Conservation (phyloP, 345 rosid genomes). For the Zanthoxylum bungeanum region DNA sequence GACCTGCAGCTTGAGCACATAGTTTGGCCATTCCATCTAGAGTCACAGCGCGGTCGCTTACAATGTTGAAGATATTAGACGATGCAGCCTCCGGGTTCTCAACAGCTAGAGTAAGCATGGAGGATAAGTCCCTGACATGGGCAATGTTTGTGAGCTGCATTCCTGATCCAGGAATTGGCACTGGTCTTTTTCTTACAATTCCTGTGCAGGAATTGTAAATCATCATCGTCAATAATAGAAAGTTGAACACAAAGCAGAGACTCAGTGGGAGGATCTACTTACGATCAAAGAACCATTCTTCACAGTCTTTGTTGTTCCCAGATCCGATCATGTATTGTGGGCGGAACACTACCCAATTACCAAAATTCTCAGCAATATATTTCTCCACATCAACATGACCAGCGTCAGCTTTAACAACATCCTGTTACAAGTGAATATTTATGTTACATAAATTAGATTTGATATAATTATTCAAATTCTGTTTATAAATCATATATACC, state of each 20-base stretch:
- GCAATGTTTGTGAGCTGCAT: conserved; percentile 83
- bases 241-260: background rate
- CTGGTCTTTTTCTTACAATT: conserved; percentile 79
- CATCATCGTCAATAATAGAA: background rate
- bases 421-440: conserved; percentile 41
- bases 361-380: conserved; percentile 58
- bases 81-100: conserved; percentile 67
- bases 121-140: conserved; percentile 82
- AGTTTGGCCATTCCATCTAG: conserved; percentile 93
- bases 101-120: conserved; percentile 78
- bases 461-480: too few relatives aligned
- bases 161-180: conserved; percentile 94
- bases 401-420: conserved; percentile 75
- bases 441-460: too few relatives aligned
- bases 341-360: conserved; percentile 73
- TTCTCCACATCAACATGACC: conserved; percentile 90
- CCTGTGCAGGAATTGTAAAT: conserved; percentile 43
- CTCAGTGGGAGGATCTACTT: conserved; percentile 25
- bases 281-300: conserved; percentile 99
- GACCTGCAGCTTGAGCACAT: conserved; percentile 86
- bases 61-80: conserved; percentile 77
- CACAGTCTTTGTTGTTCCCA: conserved; percentile 97
- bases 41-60: conserved; percentile 87
- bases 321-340: conserved; percentile 98
- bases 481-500: too few relatives aligned